Evolutionary conservation across 1,284 basidiomycete species (phyloP), one percentile per base, ranked within the genome.

Genomic region (Cutaneotrichosporon cavernicola): DNA sequence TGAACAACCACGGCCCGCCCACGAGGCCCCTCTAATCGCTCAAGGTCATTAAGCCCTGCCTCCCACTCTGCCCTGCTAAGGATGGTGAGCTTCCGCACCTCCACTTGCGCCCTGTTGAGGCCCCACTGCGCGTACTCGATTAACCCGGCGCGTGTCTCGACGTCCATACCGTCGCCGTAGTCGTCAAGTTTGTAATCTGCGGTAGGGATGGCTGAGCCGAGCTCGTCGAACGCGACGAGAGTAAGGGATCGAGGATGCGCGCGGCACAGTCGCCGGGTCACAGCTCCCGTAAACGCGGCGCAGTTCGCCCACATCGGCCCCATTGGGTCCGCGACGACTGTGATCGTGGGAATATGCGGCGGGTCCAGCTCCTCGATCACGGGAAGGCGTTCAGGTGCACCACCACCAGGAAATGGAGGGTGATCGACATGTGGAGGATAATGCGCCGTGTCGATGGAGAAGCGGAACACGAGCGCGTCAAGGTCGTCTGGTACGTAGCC

Each of bases 181-280:
- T 18, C 43, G 4, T 46, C 43, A 2, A n/a, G 18, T 18, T 46
- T 18, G 43, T n/a, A 8, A 0, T 8, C 22, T 21, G 49, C 49
- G 10, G 49, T 11, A 14, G 22, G 22, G 49, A 16, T 7, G 13
- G 22, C 49, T 10, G 22, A 0, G 49, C 49, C 49, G 26, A 50
- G 49, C 26, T 50, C 49, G 26, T 50, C 49, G 22, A 50, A 50
- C 49, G 49, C 49, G 10, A 50, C 49, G 26, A 50, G 49, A 4
- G 49, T 50, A 1, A 50, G 22, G 9, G 22, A 7, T 6, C 16
- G 49, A 1, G 22, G 21, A 30, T 13, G 49, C 10, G 21, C 49
- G 10, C 49, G 22, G 4, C 2, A 5, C 4, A 26, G 22, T 10
- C 49, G 26, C 11, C 49, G 10, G 18, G 18, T 18, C 5, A 46